Conservation (phyloP, 805 yeast species). For the Hanseniaspora nectarophila region DNA sequence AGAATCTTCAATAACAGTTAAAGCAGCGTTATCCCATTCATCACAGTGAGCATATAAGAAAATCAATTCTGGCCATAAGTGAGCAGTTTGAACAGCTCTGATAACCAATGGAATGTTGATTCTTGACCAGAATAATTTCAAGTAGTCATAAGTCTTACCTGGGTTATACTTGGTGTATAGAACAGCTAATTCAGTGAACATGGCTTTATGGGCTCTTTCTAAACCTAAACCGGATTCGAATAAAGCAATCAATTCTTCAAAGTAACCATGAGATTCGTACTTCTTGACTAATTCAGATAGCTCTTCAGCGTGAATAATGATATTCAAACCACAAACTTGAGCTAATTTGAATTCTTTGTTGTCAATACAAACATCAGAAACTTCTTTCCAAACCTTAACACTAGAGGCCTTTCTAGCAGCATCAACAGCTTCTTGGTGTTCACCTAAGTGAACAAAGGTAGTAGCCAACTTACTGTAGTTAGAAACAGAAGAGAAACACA, state of each 20-base stretch:
- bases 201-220: slow-evolving; percentile 99
- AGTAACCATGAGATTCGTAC: slow-evolving; percentile 83
- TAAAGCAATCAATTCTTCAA: slow-evolving; percentile 78
- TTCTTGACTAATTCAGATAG: slow-evolving; percentile 75
- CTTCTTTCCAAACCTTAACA: slow-evolving; percentile 92
- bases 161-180: slow-evolving; percentile 86
- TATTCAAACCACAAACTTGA: slow-evolving; percentile 94
- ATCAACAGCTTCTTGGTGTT: slow-evolving; percentile 93
- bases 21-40: slow-evolving; percentile 97
- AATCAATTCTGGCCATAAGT: slow-evolving; percentile 90
- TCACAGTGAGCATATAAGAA: slow-evolving; percentile 96
- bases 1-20: slow-evolving; percentile 90
- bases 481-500: slow-evolving; percentile 72
- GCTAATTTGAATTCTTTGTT: slow-evolving; percentile 92
- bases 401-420: slow-evolving; percentile 97
- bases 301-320: slow-evolving; percentile 96
- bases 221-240: slow-evolving; percentile 92
- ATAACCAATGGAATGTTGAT: slow-evolving; percentile 94
- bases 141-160: slow-evolving; percentile 84
- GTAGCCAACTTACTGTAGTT: slow-evolving; percentile 94
- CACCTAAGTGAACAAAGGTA: slow-evolving; percentile 83
- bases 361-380: slow-evolving; percentile 89
- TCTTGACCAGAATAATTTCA: slow-evolving; percentile 96
- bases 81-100: slow-evolving; percentile 84
- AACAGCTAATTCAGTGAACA: slow-evolving; percentile 92